Percentiles rank a stretch among this genome's conserved stretches.
Evolutionary conservation across 345 rosid genomes (phyloP).

Genomic region (Iberis pinnata): DNA sequence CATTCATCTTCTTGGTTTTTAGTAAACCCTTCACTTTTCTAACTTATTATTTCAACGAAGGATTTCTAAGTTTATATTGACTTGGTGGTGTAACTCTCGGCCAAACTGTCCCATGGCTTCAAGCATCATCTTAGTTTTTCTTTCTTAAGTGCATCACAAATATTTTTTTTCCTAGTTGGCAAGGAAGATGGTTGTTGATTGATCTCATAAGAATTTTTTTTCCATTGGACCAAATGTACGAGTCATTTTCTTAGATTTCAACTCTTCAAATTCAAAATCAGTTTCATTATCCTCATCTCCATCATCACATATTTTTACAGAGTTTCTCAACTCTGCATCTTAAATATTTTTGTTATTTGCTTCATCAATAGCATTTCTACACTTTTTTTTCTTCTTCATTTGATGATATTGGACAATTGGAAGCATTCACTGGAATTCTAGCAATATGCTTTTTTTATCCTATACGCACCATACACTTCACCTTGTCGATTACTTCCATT

Average conservation of each 20-base stretch:
- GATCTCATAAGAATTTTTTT: background rate
- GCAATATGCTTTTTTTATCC: background rate
- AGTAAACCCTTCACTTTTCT: background rate
- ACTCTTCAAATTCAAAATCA: background rate
- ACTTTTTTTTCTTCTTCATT: background rate
- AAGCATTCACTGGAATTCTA: background rate
- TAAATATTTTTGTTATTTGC: background rate
- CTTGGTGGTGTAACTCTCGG: background rate
- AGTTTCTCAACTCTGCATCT: background rate
- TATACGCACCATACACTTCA: background rate
- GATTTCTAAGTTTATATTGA: background rate
- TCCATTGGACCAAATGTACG: background rate
- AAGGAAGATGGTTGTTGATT: background rate
- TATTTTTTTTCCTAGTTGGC: background rate
- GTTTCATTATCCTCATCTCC: background rate
- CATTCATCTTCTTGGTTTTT: conserved; percentile 3
- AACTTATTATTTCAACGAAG: conserved; percentile 2
- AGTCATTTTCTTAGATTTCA: background rate
- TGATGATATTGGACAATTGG: background rate
- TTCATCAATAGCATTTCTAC: background rate
- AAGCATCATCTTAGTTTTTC: background rate
- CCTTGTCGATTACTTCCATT: background rate
- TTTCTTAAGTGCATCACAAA: background rate
- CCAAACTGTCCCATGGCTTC: background rate
- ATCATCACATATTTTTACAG: background rate